Base-by-base conservation (phyloP, 345 rosid species). In the Microcos paniculata region DNA sequence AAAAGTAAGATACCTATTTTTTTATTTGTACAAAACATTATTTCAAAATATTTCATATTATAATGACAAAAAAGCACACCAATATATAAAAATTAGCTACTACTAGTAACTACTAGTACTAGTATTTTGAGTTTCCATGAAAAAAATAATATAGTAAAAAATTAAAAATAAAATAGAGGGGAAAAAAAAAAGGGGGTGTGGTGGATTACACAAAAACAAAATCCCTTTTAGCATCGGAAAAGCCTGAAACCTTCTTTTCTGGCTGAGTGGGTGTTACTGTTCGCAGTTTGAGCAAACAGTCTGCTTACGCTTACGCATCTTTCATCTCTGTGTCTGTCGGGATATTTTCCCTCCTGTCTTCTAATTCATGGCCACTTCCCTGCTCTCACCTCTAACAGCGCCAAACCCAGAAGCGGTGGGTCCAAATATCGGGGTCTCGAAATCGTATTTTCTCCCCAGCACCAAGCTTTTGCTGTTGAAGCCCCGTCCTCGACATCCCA, bases 361-460 rank as follows among this genome's bases (percentile, higher is more conserved):
- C 59, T 75, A 13, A 42, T 73, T 70, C 76, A 91, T 93, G 98
- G 90, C 98, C 38, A 74, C 90, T 49, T 83, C 85, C 70, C 16
- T 85, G 73, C 80, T 87, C 2, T 86, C 90, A 80, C 87, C 89
- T 63, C 77, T 84, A 31, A 77, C 89, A 8, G 78, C 87, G 1
- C 88, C 87, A 3, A 76, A 82, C 65, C 79, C 82, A 24, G 89
- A 81, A 70, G 74, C 67, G 38, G 49, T 58, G 26, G 72, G 43
- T 73, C 75, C 84, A 30, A 28, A 79, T 8, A n/a, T 46, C 40
- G 80, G 76, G 35, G 73, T 73, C 11, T 72, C 78, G 1, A 88
- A 86, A 73, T 87, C 91, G 9, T 75, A 83, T 3, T 88, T 88
- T 72, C 76, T 85, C 75, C 67, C 91, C 33, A 79, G 72, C 80